phyloP scores from a whole-genome alignment of 768 basidiomycete genomes.

The Fomitopsis pulvina region DNA sequence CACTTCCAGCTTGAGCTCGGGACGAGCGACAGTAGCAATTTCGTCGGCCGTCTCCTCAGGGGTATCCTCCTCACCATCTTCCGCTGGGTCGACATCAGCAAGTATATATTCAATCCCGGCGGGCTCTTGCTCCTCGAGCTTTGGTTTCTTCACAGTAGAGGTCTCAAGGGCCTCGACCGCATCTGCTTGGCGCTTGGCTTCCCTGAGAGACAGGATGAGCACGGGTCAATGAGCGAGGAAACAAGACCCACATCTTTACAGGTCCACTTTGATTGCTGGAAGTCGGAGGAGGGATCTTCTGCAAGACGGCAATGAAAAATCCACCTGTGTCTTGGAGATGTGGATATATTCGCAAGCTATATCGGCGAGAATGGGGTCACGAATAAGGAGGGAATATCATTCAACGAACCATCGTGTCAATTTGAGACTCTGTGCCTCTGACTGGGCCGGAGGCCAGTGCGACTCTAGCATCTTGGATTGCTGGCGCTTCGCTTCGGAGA shows the following conservation, averaged over 20 bases:
- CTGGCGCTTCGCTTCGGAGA: conserved; percentile 38
- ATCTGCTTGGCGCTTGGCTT: conserved; percentile 46
- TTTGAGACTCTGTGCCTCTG: conserved; percentile 49
- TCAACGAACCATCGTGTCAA: conserved; percentile 61
- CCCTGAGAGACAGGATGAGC: conserved; percentile 6
- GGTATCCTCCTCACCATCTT: conserved; percentile 11
- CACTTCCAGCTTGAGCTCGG: conserved; percentile 9
- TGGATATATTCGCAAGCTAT: conserved; percentile 89
- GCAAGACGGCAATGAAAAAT: conserved; percentile 92
- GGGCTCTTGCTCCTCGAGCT: conserved; percentile 27
- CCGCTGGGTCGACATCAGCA: conserved; percentile 1
- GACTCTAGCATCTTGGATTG: conserved; percentile 62
- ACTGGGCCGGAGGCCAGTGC: conserved; percentile 72
- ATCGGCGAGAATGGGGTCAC: not conserved
- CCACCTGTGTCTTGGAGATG: conserved; percentile 96
- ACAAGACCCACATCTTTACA: conserved; percentile 7
- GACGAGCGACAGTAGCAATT: conserved; percentile 5
- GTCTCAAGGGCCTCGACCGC: conserved; percentile 32
- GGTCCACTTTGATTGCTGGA: not conserved
- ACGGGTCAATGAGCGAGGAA: not conserved
- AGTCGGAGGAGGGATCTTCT: conserved; percentile 33
- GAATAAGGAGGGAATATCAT: not conserved
- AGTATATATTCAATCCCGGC: conserved; percentile 1
- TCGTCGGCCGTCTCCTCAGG: conserved; percentile 7
- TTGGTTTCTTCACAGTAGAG: conserved; percentile 47